Base-by-base conservation (phyloP, 371 early-diverging fungal genomes). In the Rhizopus delemar region DNA sequence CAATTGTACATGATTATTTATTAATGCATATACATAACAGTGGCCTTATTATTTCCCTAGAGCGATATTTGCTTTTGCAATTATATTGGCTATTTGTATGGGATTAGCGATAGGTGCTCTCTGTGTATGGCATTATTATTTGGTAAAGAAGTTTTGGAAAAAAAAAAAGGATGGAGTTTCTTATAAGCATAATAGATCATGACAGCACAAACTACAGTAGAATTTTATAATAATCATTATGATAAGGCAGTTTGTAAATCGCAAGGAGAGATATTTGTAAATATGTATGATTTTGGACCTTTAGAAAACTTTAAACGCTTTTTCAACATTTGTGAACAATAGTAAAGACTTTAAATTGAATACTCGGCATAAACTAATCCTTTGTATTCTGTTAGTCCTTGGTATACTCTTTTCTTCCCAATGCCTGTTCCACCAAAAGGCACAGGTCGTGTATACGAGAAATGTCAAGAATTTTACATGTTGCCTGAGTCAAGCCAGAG, bases 1-100 rank as follows among this genome's bases (percentile, higher is more conserved):
- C 4, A 35, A 16, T n/a, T 2, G 12, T 5, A n/a, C 8, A 13
- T 33, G 8, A 36, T 15, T 8, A 8, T 51, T 35, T 34, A 11
- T 45, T 33, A 7, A 6, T 13, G 34, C 7, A 7, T 22, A 22
- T 22, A 22, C 2, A 22, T 22, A 22, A 22, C 58, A 84, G 85
- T 86, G 87, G 87, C 83, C 84, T 7, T 86, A 81, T 35, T 84
- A 77, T 66, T 75, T 75, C 51, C 83, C 85, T 52, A 73, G 80
- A 22, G 75, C 87, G 0, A 46, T 84, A 48, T 70, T 84, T 38
- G 84, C 85, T 0, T 85, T 86, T 54, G 66, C 83, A 0, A 68
- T 74, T 45, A 81, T 86, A 28, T 63, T 86, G 46, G 82, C 85
- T 1, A 74, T 82, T 28, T 82, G 84, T 32, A 86, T 86, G 64